Evolutionary conservation across 2,329 filamentous ascomycete species (phyloP).

Genomic region (Pseudocercospora crystallina): DNA sequence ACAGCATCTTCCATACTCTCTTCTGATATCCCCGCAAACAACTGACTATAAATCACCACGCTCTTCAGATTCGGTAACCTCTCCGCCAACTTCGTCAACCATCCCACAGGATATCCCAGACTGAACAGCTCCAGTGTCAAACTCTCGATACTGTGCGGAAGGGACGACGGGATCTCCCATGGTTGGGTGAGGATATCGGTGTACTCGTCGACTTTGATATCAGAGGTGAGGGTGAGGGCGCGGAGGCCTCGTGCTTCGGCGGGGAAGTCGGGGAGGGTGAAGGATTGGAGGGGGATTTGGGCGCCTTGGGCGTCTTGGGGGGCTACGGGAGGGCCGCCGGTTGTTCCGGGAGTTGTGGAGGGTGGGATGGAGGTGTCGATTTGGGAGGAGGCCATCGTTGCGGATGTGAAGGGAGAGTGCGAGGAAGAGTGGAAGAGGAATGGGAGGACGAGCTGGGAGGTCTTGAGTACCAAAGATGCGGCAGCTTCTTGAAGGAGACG

Average conservation of each 20-base stretch:
- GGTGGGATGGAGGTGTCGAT: no score
- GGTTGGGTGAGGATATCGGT: conserved; percentile 38
- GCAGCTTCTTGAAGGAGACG: no score
- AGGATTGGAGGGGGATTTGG: conserved; percentile 48
- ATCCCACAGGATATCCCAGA: conserved; percentile 48
- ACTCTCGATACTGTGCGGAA: conserved; percentile 43
- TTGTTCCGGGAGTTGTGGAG: no score
- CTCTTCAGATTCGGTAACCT: conserved; percentile 43
- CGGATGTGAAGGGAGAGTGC: no score
- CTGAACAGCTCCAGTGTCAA: conserved; percentile 52
- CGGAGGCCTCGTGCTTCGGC: conserved; percentile 43
- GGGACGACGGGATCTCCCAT: conserved; percentile 36
- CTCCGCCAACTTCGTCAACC: conserved; percentile 42
- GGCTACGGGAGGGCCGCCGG: conserved; percentile 1
- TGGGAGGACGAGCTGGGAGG: no score
- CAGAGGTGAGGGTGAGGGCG: conserved; percentile 49
- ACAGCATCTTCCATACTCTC: conserved; percentile 42
- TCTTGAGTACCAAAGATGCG: no score
- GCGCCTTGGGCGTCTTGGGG: conserved; percentile 40
- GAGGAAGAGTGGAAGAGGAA: no score
- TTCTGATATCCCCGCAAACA: conserved; percentile 45
- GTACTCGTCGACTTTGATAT: conserved; percentile 51
- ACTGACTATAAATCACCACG: conserved; percentile 48
- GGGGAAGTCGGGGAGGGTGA: conserved; percentile 48
- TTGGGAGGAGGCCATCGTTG: no score